These are phyloP conservation scores for Syzygium malaccense DNA, from an alignment of 441 rosid species.

Conservation along the genomic window DNA sequence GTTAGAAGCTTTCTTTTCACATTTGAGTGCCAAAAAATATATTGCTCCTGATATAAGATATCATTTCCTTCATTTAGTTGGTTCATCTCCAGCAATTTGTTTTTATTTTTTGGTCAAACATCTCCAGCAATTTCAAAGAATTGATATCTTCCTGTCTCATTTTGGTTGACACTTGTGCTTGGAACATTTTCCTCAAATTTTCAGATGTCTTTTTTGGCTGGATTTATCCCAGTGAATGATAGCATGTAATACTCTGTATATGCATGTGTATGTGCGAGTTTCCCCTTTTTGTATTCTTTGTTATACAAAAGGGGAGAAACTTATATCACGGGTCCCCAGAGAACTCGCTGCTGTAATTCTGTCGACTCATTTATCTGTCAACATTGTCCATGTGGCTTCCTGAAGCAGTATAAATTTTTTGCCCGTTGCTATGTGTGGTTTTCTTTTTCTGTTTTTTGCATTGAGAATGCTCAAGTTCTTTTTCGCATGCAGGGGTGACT, in stretches of 20 bases:
- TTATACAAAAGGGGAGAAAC: not conserved
- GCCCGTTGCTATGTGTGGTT: not conserved
- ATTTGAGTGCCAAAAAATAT: not conserved
- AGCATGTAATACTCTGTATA: not conserved
- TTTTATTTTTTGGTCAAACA: too few relatives aligned
- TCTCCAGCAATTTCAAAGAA: not conserved
- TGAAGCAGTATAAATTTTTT: not conserved
- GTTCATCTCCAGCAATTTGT: not conserved
- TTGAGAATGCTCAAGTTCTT: not conserved
- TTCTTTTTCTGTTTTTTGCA: not conserved
- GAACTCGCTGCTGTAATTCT: not conserved
- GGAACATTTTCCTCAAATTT: not conserved
- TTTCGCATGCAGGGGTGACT: conserved; percentile 53
- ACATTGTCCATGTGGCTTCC: not conserved
- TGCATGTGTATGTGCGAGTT: not conserved
- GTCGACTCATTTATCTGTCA: not conserved
- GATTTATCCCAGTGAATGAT: not conserved
- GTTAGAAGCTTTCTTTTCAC: not conserved
- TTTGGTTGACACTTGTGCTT: not conserved
- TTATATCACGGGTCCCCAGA: not conserved
- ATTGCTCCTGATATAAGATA: not conserved
- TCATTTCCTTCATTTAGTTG: not conserved
- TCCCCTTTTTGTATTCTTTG: not conserved
- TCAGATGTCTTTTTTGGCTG: not conserved
- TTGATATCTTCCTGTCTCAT: not conserved